Evolutionary conservation across 805 yeast genomes (phyloP).

Genomic region (Cyberlindnera nakhonratchasimensis): DNA sequence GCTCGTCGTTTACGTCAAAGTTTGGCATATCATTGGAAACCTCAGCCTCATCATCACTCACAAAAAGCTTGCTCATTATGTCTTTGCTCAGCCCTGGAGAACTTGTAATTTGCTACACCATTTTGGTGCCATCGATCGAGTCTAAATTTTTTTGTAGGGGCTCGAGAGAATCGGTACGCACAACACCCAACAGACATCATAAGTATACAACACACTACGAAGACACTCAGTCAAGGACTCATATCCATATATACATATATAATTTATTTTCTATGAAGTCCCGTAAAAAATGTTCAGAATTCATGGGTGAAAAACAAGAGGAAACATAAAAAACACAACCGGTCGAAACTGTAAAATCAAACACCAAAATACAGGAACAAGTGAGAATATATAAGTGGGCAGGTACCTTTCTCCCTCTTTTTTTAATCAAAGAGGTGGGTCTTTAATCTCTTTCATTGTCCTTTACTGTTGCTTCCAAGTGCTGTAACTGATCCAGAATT

Average conservation of each 20-base stretch:
- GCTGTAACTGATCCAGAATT: slow-evolving; percentile 42
- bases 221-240: no score
- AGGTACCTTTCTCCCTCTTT: no score
- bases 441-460: slow-evolving; percentile 35
- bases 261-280: no score
- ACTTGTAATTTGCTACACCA: neutral
- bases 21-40: neutral
- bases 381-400: no score
- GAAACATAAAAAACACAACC: neutral
- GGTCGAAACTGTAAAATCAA: neutral
- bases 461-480: slow-evolving; percentile 36
- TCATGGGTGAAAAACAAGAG: neutral
- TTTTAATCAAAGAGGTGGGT: no score
- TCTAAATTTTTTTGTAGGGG: neutral
- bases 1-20: slow-evolving; percentile 19
- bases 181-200: neutral
- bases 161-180: neutral
- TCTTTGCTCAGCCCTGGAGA: neutral
- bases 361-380: no score
- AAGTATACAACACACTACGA: no score
- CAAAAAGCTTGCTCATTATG: slow-evolving; percentile 20
- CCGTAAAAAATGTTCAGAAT: no score
- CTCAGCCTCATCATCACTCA: slow-evolving; percentile 23
- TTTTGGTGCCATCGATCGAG: neutral
- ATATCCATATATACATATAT: no score